Evolutionary conservation across 495 filamentous ascomycete species (phyloP), one percentile per base, ranked within the genome.

Genomic region (Penicillium atrosanguineum): DNA sequence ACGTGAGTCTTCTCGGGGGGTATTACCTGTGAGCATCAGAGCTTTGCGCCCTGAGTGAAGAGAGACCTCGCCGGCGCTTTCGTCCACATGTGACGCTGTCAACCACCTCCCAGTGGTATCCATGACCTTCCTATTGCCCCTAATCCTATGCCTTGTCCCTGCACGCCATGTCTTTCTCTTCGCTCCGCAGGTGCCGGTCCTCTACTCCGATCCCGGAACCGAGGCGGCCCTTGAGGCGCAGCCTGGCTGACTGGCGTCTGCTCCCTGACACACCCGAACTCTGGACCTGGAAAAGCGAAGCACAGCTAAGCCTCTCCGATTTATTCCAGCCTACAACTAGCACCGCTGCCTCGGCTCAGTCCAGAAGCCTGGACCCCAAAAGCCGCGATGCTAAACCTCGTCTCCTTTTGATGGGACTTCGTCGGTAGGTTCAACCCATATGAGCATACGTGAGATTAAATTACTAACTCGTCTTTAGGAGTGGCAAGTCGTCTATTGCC

Each of bases 401-500:
- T 57, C 77, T 98, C 25, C 77, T 98, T 48, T 73, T 98, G 48
- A 97, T 98, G 94, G 94, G 94, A 1, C 88, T 96, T 72, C 86
- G 90, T 71, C 86, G 93, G 95, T 96, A 77, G 58, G 77, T 60
- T 49, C 31, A 40, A 40, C 21, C 25, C 4, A n/a, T 15, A 18
- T 37, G 6, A 25, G 1, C 40, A 16, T 15, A 16, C 21, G 28
- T 49, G 12, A 7, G 6, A 44, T 31, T 0, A 14, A 48, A 37
- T 38, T 19, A 34, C 19, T 62, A 23, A 64, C 16, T 29, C 25
- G 29, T 19, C 40, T 23, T 38, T 52, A 98, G 94, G 76, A 95
- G 90, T 64, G 94, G 94, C 41, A 98, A 98, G 68, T 97, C 94
- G 9, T 97, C 94, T 6, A 97, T 98, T 52, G 91, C 90, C 4